A percentile compares a stretch with the other conserved stretches of the same genome.
Conservation (phyloP, 129 eudicot species). For the Arctium lappa region DNA sequence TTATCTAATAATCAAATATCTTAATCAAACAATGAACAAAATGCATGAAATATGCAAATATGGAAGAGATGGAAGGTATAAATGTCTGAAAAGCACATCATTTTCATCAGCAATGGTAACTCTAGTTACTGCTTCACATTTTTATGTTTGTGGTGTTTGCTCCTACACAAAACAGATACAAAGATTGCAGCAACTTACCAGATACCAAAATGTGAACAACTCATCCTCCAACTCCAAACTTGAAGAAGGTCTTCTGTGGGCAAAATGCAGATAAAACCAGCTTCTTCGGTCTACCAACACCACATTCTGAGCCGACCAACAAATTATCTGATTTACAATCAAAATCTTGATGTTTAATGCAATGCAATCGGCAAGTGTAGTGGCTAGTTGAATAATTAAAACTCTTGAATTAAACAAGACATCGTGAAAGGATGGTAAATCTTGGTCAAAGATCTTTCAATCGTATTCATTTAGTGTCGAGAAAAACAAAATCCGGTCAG, state of each 20-base stretch:
- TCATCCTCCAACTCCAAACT: conserved; percentile 13
- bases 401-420: background rate
- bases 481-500: background rate
- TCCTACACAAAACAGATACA: conserved; percentile 5
- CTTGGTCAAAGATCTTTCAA: no score
- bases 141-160: background rate
- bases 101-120: conserved; percentile 1
- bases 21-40: background rate
- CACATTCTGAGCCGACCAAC: background rate
- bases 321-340: background rate
- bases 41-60: background rate
- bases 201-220: background rate
- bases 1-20: background rate
- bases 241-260: conserved; percentile 8
- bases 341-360: background rate
- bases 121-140: conserved; percentile 15
- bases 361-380: background rate
- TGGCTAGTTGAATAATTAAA: background rate
- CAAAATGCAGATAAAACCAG: conserved; percentile 5
- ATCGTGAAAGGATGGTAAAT: background rate
- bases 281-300: background rate
- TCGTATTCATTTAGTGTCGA: background rate
- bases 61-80: background rate
- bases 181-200: conserved; percentile 9
- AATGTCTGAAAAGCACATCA: background rate